These are phyloP conservation scores for Apiotrichum veenhuisii DNA, from an alignment of 1,284 basidiomycete genomes.

Conservation along the genomic window DNA sequence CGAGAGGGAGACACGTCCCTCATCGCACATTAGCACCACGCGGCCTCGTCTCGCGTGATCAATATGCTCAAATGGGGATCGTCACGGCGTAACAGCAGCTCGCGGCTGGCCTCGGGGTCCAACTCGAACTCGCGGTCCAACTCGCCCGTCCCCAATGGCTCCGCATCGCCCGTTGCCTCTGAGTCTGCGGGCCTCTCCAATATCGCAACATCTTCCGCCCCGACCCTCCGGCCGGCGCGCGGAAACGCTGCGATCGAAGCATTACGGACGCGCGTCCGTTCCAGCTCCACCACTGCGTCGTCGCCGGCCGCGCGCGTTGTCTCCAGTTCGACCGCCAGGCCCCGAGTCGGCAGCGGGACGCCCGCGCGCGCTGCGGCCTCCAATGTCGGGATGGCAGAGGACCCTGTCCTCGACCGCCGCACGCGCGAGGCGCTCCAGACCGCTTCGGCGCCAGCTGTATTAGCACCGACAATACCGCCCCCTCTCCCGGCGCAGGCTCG, in stretches of 20 bases:
- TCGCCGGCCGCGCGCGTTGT: neutral
- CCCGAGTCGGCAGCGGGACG: neutral
- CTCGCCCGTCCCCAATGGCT: neutral
- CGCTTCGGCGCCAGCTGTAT: conserved; percentile 2
- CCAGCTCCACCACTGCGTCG: neutral
- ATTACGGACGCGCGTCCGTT: neutral
- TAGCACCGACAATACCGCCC: neutral
- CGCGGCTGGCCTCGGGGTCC: neutral
- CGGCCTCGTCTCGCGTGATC: neutral
- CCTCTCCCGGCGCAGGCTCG: neutral
- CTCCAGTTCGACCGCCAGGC: neutral
- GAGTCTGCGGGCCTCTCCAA: neutral
- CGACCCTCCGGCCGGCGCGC: neutral
- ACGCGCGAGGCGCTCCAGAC: conserved; percentile 2
- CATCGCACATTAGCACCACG: neutral
- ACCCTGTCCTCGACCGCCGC: neutral
- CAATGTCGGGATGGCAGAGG: neutral
- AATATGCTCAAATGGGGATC: conserved; percentile 2
- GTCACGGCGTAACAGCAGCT: neutral
- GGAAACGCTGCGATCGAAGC: neutral
- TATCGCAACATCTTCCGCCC: neutral
- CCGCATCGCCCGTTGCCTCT: neutral
- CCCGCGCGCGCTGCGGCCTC: neutral
- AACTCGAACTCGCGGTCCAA: too few relatives aligned
- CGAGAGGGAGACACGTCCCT: neutral